Conservation (phyloP, 257 asterid species). For the Anisodus tanguticus region DNA sequence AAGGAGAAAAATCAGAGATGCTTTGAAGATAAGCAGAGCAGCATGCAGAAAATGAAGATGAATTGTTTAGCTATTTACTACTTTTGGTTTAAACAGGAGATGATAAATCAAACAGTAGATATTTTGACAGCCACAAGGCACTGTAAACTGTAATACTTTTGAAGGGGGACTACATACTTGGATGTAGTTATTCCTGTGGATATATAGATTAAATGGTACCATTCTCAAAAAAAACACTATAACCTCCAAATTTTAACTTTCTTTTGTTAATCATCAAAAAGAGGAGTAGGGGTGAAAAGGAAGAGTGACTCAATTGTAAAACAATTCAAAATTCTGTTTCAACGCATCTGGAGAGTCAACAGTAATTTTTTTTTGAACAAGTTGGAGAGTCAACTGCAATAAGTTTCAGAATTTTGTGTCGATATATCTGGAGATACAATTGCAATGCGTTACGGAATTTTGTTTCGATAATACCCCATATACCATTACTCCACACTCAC, state of each 20-base stretch:
- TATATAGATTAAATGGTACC: no score
- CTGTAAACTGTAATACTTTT: no score
- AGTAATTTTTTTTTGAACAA: background rate
- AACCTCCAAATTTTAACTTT: background rate
- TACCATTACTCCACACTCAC: background rate
- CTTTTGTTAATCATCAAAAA: background rate
- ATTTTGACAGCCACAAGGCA: no score
- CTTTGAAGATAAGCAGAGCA: no score
- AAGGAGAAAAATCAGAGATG: no score
- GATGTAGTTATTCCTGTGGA: no score
- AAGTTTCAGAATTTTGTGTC: background rate
- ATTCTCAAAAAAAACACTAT: background rate
- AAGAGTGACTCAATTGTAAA: conserved; percentile 1
- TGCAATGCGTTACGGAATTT: background rate
- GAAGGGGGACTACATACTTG: no score
- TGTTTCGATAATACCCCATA: background rate
- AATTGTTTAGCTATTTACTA: no score
- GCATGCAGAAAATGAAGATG: no score
- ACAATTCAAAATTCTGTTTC: background rate
- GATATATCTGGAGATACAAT: background rate
- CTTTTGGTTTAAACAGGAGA: no score
- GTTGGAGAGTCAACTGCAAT: background rate
- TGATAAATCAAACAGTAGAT: no score
- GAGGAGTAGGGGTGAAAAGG: background rate
- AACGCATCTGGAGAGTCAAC: background rate